Evolutionary conservation across 768 basidiomycete species (phyloP).

Genomic region (Gautieria morchelliformis): DNA sequence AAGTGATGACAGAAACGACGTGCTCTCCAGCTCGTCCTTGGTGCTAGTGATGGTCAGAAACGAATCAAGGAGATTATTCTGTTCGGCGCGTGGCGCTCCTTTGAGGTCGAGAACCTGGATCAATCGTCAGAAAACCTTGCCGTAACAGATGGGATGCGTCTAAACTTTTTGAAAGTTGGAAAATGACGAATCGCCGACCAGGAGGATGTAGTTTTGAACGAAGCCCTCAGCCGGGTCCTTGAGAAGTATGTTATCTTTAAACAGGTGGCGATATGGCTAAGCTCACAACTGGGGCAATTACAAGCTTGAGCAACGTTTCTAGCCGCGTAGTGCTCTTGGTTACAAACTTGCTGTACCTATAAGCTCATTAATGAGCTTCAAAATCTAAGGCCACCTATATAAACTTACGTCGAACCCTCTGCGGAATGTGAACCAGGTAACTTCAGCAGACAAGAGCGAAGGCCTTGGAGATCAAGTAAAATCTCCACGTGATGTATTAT

Average conservation of each 20-base stretch:
- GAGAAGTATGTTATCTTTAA: not conserved
- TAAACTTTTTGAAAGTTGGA: conserved; percentile 95
- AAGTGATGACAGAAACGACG: conserved; percentile 85
- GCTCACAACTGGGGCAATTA: conserved; percentile 83
- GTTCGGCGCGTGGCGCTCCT: conserved; percentile 77
- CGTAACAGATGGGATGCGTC: not conserved
- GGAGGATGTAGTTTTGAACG: conserved; percentile 88
- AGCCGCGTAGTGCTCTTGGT: conserved; percentile 72
- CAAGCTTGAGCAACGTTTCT: conserved; percentile 91
- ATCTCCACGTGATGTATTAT: conserved; percentile 29
- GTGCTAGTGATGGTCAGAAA: conserved; percentile 93
- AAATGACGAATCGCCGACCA: conserved; percentile 91
- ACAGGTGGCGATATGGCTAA: not conserved
- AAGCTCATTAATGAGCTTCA: conserved; percentile 6
- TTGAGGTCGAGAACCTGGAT: conserved; percentile 85
- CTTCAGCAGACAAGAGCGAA: conserved; percentile 75
- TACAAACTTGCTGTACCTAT: conserved; percentile 74
- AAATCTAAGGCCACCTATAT: not conserved
- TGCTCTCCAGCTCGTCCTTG: conserved; percentile 76
- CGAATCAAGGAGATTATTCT: conserved; percentile 83
- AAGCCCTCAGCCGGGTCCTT: conserved; percentile 91
- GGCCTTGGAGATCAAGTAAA: conserved; percentile 79
- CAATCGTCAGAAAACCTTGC: not conserved
- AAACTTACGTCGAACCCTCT: conserved; percentile 11
- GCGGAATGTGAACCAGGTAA: conserved; percentile 71